These are phyloP conservation scores for Trichoderma breve DNA, from an alignment of 2,329 filamentous ascomycete species.

Conservation along the genomic window DNA sequence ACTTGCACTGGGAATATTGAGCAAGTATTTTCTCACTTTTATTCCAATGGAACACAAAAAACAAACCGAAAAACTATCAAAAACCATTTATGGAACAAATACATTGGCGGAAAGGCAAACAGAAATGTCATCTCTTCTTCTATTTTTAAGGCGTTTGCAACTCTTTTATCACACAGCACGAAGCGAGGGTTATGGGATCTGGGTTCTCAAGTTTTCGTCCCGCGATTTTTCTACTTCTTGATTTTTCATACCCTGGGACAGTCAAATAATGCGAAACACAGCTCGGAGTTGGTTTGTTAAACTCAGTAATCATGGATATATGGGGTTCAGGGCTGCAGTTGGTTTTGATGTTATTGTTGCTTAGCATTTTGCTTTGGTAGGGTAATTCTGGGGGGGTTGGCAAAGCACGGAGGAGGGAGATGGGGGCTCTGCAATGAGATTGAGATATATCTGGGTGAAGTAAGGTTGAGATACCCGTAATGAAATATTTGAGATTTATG, in stretches of 20 bases:
- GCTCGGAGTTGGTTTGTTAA: conserved; percentile 24
- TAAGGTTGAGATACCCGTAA: conserved; percentile 21
- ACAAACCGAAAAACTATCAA: not conserved
- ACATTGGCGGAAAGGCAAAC: not conserved
- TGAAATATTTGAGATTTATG: conserved; percentile 12
- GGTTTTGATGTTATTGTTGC: conserved; percentile 8
- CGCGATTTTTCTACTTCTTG: not conserved
- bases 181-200: not conserved
- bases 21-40: not conserved
- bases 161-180: not conserved
- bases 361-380: not conserved
- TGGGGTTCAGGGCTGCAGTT: conserved; percentile 19
- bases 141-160: conserved; percentile 9
- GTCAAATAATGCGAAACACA: conserved; percentile 13
- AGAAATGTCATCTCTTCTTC: not conserved
- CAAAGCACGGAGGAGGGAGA: not conserved
- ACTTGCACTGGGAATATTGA: not conserved
- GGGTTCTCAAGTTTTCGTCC: not conserved
- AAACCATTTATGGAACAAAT: not conserved
- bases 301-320: conserved; percentile 28
- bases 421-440: conserved; percentile 8
- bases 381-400: not conserved
- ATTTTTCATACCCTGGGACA: conserved; percentile 22
- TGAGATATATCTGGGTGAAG: conserved; percentile 9
- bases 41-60: not conserved